phyloP scores from a whole-genome alignment of 352 stramenopile genomes.

The Phytophthora cryptogea region DNA sequence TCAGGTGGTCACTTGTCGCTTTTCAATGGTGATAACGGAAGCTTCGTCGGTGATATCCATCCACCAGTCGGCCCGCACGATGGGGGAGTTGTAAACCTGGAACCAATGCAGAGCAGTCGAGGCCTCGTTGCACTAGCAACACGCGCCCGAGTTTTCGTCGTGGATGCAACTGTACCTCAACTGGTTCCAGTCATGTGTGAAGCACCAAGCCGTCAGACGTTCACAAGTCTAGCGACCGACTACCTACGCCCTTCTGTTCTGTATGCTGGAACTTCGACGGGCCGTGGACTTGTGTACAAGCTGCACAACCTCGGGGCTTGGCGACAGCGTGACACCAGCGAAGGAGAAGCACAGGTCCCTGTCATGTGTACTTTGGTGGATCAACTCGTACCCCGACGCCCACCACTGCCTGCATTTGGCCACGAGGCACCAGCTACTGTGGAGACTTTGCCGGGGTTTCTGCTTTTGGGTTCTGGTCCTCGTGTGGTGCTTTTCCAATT shows the following conservation, averaged over 20 bases:
- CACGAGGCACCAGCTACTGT: slow-evolving; percentile 9
- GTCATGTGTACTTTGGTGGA: slow-evolving; percentile 29
- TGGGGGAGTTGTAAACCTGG: slow-evolving; percentile 14
- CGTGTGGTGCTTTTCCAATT: slow-evolving; percentile 36
- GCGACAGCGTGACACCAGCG: slow-evolving; percentile 13
- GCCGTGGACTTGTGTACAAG: slow-evolving; percentile 34
- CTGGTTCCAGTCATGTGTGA: slow-evolving; percentile 25
- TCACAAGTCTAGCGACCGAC: slow-evolving; percentile 32
- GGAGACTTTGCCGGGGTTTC: slow-evolving; percentile 33
- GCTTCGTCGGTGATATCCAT: slow-evolving; percentile 19
- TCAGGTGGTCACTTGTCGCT: slow-evolving; percentile 22
- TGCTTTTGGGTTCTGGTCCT: slow-evolving; percentile 20
- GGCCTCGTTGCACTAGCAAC: slow-evolving; percentile 30
- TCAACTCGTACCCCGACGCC: slow-evolving; percentile 23
- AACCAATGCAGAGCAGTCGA: slow-evolving; percentile 26
- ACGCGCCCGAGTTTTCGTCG: slow-evolving; percentile 22
- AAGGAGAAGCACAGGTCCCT: slow-evolving; percentile 1
- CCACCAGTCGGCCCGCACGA: neutral
- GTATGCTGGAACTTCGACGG: slow-evolving; percentile 29
- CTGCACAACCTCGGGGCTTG: slow-evolving; percentile 28
- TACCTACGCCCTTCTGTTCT: slow-evolving; percentile 24
- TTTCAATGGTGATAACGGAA: slow-evolving; percentile 34
- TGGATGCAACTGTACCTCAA: slow-evolving; percentile 12
- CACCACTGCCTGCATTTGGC: neutral
- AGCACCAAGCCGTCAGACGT: slow-evolving; percentile 13